phyloP scores from a whole-genome alignment of 2,329 filamentous ascomycete genomes.

The Penicillium sp. region DNA sequence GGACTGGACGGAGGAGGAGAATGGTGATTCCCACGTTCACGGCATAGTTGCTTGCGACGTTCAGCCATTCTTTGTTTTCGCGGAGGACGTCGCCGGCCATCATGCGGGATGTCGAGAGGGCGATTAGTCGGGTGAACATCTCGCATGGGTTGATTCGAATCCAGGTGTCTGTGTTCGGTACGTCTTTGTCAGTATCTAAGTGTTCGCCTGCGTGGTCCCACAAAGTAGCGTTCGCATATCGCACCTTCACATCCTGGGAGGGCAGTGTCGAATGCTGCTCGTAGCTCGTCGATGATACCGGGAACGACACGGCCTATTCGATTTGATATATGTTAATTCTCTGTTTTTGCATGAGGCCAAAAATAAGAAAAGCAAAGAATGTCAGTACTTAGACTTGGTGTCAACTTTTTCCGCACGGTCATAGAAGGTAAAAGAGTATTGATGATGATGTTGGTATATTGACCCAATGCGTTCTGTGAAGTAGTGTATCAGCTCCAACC shows the following conservation, averaged over 20 bases:
- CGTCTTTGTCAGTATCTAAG: not conserved
- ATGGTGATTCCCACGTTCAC: slow-evolving; percentile 36
- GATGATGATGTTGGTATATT: slow-evolving; percentile 30
- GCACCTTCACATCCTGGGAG: slow-evolving; percentile 28
- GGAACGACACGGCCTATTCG: slow-evolving; percentile 26
- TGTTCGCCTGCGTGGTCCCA: not conserved
- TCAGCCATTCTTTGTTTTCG: slow-evolving; percentile 42
- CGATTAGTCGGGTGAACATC: slow-evolving; percentile 36
- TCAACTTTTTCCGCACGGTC: slow-evolving; percentile 28
- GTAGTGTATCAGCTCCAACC: not conserved
- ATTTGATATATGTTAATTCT: not conserved
- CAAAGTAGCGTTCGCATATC: not conserved
- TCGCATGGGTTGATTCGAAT: slow-evolving; percentile 23
- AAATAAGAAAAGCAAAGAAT: not conserved
- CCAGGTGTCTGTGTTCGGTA: slow-evolving; percentile 23
- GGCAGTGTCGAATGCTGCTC: slow-evolving; percentile 24
- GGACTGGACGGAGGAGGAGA: slow-evolving; percentile 36
- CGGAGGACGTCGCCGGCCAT: slow-evolving; percentile 41
- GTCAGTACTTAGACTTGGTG: slow-evolving; percentile 24
- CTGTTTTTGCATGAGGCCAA: not conserved
- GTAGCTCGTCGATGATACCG: slow-evolving; percentile 28
- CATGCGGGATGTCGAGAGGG: slow-evolving; percentile 43
- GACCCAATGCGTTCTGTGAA: slow-evolving; percentile 29
- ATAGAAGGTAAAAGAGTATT: slow-evolving; percentile 25
- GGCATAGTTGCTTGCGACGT: slow-evolving; percentile 36